Evolutionary conservation across 192 early-diverging fungal species (phyloP).

Genomic region (Linnemannia zychae): DNA sequence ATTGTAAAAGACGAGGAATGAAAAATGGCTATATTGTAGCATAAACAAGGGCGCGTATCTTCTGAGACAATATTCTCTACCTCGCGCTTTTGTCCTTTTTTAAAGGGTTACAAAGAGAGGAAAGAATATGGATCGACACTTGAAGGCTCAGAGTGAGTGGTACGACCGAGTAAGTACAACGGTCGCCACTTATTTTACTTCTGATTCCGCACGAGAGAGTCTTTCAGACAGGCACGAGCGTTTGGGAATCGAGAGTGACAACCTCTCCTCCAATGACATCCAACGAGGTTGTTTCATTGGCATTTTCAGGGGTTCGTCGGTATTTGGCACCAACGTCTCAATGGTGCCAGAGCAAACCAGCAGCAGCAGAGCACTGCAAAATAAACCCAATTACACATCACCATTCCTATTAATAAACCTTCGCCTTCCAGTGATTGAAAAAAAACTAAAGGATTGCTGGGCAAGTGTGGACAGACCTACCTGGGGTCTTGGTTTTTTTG

Average conservation of each 20-base stretch:
- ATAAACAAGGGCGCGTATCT: background rate
- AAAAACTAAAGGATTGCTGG: background rate
- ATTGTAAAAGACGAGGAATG: background rate
- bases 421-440: background rate
- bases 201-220: too few species aligned
- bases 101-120: too few species aligned
- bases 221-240: too few species aligned
- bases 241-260: too few species aligned
- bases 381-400: background rate
- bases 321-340: too few species aligned
- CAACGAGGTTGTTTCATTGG: background rate
- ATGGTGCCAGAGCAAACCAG: background rate
- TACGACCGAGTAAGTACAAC: too few species aligned
- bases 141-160: too few species aligned
- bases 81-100: background rate
- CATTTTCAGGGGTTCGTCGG: background rate
- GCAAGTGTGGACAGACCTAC: too few species aligned
- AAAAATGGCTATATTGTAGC: too few species aligned
- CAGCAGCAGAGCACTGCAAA: background rate
- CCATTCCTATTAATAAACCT: background rate
- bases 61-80: background rate
- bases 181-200: too few species aligned
- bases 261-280: constrained; percentile 1
- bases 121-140: too few species aligned
- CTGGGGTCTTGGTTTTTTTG: background rate